Evolutionary conservation across 2,329 filamentous ascomycete species (phyloP).

Genomic region (Monilinia fructicola): DNA sequence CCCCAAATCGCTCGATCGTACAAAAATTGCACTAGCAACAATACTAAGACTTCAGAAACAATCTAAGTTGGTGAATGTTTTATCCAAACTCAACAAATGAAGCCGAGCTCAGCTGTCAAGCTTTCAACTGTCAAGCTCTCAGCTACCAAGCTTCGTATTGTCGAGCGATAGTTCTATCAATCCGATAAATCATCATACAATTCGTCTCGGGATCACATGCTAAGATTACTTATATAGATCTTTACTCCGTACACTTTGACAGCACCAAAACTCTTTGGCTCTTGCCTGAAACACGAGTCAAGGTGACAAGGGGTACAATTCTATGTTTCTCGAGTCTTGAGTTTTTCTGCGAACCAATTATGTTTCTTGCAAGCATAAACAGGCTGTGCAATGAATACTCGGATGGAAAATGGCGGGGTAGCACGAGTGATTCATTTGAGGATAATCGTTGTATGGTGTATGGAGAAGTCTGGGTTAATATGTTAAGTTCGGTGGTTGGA

Average conservation of each 20-base stretch:
- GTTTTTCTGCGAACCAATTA: slow-evolving; percentile 11
- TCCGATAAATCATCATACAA: not conserved
- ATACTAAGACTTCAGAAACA: not conserved
- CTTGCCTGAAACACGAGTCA: slow-evolving; percentile 9
- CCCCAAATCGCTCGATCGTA: not conserved
- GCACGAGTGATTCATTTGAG: too few species aligned
- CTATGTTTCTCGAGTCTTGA: not conserved
- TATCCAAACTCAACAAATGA: not conserved
- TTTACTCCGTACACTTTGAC: not conserved
- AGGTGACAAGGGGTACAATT: not conserved
- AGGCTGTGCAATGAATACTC: not conserved
- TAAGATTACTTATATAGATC: not conserved
- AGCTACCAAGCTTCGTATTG: too few species aligned
- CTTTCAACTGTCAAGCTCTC: not conserved
- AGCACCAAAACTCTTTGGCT: slow-evolving; percentile 1
- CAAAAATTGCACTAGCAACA: not conserved
- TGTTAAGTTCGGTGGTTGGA: too few species aligned
- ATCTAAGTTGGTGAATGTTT: not conserved
- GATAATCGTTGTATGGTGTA: too few species aligned
- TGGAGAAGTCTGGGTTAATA: too few species aligned
- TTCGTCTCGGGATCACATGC: slow-evolving; percentile 18
- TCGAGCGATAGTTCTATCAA: not conserved
- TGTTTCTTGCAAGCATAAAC: not conserved
- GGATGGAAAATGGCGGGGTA: not conserved
- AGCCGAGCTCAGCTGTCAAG: not conserved